Evolutionary conservation across 495 filamentous ascomycete genomes (phyloP).

Genomic region (Penicillium pulvis): DNA sequence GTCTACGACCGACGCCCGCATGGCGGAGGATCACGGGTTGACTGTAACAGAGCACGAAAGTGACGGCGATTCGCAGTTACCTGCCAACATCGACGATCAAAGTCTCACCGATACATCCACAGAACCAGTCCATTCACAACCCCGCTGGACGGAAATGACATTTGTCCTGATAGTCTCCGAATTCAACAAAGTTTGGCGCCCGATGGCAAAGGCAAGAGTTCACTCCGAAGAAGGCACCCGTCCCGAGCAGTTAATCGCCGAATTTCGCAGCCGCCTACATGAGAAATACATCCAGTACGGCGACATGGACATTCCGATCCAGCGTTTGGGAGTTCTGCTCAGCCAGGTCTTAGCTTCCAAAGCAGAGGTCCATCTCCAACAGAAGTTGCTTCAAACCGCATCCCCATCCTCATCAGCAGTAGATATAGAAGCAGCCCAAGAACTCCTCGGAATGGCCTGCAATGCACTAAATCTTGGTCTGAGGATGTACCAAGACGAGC

Average conservation of each 20-base stretch:
- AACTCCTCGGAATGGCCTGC: constrained; percentile 22
- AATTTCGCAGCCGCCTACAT: constrained; percentile 23
- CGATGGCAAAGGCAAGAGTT: constrained; percentile 5
- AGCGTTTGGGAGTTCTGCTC: constrained; percentile 28
- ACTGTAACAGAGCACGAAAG: constrained; percentile 24
- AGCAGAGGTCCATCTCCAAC: constrained; percentile 28
- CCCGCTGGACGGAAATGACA: constrained; percentile 33
- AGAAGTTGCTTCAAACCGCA: constrained; percentile 24
- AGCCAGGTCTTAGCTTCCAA: constrained; percentile 26
- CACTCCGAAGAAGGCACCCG: constrained; percentile 15
- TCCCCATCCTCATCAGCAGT: constrained; percentile 5
- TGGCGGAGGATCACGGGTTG: constrained; percentile 42
- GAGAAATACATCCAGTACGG: constrained; percentile 28
- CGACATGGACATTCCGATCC: constrained; percentile 37
- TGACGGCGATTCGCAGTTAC: constrained; percentile 28
- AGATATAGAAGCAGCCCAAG: constrained; percentile 10
- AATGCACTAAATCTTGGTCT: constrained; percentile 23
- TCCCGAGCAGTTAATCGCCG: constrained; percentile 16
- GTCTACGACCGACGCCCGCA: constrained; percentile 34
- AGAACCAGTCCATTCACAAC: constrained; percentile 7
- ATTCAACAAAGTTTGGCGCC: constrained; percentile 20
- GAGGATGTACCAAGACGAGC: constrained; percentile 29
- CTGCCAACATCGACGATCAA: constrained; percentile 34
- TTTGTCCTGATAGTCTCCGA: constrained; percentile 40
- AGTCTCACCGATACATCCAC: constrained; percentile 15